A percentile compares a stretch with the other conserved stretches of the same genome.
Conservation (phyloP, 2,329 filamentous ascomycete genomes). For the Metarhizium rileyi region DNA sequence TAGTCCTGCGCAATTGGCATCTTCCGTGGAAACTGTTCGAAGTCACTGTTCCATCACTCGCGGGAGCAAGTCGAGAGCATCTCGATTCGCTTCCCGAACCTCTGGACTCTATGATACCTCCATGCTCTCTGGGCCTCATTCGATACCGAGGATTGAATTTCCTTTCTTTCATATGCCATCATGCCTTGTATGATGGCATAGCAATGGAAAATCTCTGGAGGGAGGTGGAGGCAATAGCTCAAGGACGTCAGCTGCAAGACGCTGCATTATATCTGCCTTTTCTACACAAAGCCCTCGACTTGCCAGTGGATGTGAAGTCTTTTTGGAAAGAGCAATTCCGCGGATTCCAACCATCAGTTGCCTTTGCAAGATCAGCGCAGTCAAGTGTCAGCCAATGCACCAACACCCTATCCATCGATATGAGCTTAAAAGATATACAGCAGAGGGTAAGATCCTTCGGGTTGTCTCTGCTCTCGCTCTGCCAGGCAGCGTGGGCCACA, state of each 20-base stretch:
- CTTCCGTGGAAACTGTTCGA: slow-evolving; percentile 31
- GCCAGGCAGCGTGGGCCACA: slow-evolving; percentile 65
- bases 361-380: slow-evolving; percentile 15
- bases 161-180: slow-evolving; percentile 53
- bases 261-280: slow-evolving; percentile 53
- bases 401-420: slow-evolving; percentile 18
- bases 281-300: slow-evolving; percentile 44
- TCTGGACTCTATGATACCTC: slow-evolving; percentile 35
- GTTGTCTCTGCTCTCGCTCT: slow-evolving; percentile 53
- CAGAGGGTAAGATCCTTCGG: slow-evolving; percentile 40
- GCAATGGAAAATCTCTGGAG: slow-evolving; percentile 60
- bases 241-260: slow-evolving; percentile 33
- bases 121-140: slow-evolving; percentile 35
- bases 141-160: slow-evolving; percentile 20
- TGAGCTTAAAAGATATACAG: slow-evolving; percentile 37
- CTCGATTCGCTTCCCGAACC: slow-evolving; percentile 25
- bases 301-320: slow-evolving; percentile 37
- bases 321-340: slow-evolving; percentile 59
- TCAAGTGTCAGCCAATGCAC: slow-evolving; percentile 19
- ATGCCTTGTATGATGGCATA: slow-evolving; percentile 79
- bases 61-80: slow-evolving; percentile 30
- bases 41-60: slow-evolving; percentile 21
- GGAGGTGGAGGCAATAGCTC: slow-evolving; percentile 56
- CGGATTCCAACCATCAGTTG: slow-evolving; percentile 30
- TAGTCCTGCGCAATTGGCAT: slow-evolving; percentile 45